A percentile compares a stretch with the other conserved stretches of the same genome.
Conservation (phyloP, 2,329 filamentous ascomycete species). For the Claviceps purpurea region DNA sequence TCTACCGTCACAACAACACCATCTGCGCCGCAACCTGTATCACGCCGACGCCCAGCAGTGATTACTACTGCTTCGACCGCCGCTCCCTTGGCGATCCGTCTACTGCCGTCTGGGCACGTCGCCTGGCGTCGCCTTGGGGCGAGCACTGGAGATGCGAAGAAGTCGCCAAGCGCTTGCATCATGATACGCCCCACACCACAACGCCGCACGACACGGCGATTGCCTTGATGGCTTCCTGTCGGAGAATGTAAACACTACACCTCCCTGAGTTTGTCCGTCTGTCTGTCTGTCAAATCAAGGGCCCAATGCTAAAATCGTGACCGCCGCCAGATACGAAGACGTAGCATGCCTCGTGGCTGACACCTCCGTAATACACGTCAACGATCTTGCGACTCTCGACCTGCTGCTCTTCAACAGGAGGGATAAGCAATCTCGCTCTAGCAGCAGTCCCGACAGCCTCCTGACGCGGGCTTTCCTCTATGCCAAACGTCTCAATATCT, state of each 20-base stretch:
- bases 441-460: background rate
- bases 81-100: constrained; percentile 5
- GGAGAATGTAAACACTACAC: constrained; percentile 1
- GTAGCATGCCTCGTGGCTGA: constrained; percentile 2
- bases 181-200: background rate
- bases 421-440: background rate
- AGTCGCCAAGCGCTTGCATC: constrained; percentile 1
- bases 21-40: constrained; percentile 4
- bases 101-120: constrained; percentile 5
- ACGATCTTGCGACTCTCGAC: constrained; percentile 2
- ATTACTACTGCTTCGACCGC: constrained; percentile 7
- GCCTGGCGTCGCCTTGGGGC: constrained; percentile 4
- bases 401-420: background rate
- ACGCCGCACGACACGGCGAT: background rate
- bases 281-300: background rate
- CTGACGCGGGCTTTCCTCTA: background rate
- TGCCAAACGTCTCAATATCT: background rate
- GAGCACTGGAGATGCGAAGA: constrained; percentile 7
- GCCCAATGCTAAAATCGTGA: too few species aligned
- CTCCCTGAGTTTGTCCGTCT: background rate
- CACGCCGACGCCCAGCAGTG: background rate
- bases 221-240: constrained; percentile 4
- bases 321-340: constrained; percentile 1
- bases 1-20: background rate
- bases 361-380: constrained; percentile 1